A percentile compares a stretch with the other conserved stretches of the same genome.
phyloP scores from a whole-genome alignment of 78 protist genomes.

The slime mould (Dictyostelium discoideum) region DNA sequence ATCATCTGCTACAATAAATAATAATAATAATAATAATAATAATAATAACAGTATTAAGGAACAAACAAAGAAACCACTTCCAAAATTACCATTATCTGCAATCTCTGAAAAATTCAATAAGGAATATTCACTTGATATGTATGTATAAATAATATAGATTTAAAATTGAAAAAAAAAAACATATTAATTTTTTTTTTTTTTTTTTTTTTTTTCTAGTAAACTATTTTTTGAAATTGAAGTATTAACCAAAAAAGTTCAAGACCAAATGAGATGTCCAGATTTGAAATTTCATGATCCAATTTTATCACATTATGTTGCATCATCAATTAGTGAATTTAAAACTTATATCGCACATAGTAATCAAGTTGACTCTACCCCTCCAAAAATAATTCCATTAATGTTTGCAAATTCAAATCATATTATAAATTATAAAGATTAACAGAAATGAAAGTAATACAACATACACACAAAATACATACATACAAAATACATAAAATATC shows the following conservation, averaged over 20 bases:
- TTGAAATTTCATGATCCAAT: slow-evolving; percentile 54
- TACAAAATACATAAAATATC: not conserved
- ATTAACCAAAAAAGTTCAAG: slow-evolving; percentile 44
- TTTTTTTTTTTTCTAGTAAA: not conserved
- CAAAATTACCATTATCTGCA: slow-evolving; percentile 21
- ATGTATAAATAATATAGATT: not conserved
- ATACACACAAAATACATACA: not conserved
- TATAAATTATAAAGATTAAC: slow-evolving; percentile 27
- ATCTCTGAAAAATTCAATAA: slow-evolving; percentile 39
- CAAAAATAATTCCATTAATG: slow-evolving; percentile 76
- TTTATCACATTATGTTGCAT: slow-evolving; percentile 61
- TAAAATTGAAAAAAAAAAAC: too few relatives aligned
- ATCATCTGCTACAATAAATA: not conserved
- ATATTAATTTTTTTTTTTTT: not conserved
- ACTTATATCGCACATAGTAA: slow-evolving; percentile 62
- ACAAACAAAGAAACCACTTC: not conserved
- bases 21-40: not conserved
- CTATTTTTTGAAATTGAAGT: slow-evolving; percentile 71
- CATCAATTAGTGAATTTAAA: slow-evolving; percentile 73
- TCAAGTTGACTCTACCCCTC: slow-evolving; percentile 56
- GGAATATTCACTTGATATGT: slow-evolving; percentile 40
- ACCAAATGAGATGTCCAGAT: slow-evolving; percentile 68
- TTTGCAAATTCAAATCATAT: slow-evolving; percentile 25
- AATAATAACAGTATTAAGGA: not conserved
- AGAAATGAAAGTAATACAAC: not conserved